phyloP scores from a whole-genome alignment of 306 rosid genomes.

The Vigna hirtella region DNA sequence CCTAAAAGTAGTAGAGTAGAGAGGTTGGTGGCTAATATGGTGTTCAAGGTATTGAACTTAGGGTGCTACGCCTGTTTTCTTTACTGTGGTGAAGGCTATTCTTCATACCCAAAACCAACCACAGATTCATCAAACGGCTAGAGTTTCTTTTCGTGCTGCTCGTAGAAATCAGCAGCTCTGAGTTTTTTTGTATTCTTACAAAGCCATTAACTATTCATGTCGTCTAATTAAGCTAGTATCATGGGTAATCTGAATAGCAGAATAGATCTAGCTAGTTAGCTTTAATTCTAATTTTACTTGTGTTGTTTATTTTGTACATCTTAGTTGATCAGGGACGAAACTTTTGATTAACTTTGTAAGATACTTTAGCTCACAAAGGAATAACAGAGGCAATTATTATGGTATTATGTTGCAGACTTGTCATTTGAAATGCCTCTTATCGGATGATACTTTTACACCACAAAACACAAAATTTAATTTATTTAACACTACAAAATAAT shows the following conservation, averaged over 20 bases:
- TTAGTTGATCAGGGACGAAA: constrained; percentile 27
- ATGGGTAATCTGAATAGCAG: constrained; percentile 24
- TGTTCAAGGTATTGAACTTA: too few species aligned
- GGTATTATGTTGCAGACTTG: background rate
- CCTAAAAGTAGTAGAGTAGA: too few species aligned
- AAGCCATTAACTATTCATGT: background rate
- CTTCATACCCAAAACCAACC: constrained; percentile 17
- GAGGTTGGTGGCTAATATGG: too few species aligned
- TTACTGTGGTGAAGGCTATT: too few species aligned
- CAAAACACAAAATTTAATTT: too few species aligned
- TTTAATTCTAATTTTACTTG: background rate
- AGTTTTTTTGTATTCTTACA: constrained; percentile 16
- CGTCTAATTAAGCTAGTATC: constrained; percentile 25
- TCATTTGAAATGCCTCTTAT: too few species aligned
- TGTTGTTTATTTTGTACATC: constrained; percentile 7
- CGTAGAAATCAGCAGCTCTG: constrained; percentile 37
- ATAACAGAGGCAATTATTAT: background rate
- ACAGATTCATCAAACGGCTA: constrained; percentile 41
- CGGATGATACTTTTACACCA: too few species aligned
- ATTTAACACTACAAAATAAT: too few species aligned
- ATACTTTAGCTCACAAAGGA: constrained; percentile 34
- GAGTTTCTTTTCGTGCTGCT: constrained; percentile 66
- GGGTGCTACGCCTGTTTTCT: too few species aligned
- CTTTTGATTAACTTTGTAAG: constrained; percentile 30
- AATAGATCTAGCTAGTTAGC: constrained; percentile 42